A percentile compares a stretch with the other conserved stretches of the same genome.
phyloP scores from a whole-genome alignment of 495 filamentous ascomycete genomes.

The Penicillium flavigenum region DNA sequence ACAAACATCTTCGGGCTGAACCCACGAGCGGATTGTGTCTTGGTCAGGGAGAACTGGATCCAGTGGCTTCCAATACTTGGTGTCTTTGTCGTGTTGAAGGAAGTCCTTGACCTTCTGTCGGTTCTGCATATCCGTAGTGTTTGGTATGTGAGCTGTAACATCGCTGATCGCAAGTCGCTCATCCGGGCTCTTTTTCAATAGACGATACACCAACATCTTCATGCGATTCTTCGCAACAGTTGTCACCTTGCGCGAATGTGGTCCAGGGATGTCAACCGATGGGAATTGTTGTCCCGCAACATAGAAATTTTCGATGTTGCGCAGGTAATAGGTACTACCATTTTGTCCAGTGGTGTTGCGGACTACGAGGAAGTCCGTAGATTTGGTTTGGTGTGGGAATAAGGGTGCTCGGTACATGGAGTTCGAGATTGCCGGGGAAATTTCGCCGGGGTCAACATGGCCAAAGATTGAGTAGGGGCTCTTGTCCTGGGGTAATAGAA shows the following conservation, averaged over 20 bases:
- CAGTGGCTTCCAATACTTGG: constrained; percentile 79
- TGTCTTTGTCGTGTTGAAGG: constrained; percentile 78
- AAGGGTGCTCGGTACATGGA: constrained; percentile 92
- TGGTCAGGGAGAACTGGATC: constrained; percentile 72
- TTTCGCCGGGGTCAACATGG: constrained; percentile 84
- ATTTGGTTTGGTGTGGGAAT: constrained; percentile 77
- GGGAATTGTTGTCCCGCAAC: constrained; percentile 91
- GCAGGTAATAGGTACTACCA: constrained; percentile 74
- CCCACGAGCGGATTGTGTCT: constrained; percentile 73
- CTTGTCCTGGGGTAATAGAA: constrained; percentile 88
- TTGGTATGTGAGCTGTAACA: constrained; percentile 84
- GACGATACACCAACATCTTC: constrained; percentile 89
- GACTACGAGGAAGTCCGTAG: constrained; percentile 84
- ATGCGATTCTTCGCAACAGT: constrained; percentile 92
- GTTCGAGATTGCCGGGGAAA: constrained; percentile 86
- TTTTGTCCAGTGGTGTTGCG: constrained; percentile 70
- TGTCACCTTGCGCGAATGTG: constrained; percentile 90
- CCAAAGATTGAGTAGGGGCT: constrained; percentile 96
- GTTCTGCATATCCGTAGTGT: constrained; percentile 90
- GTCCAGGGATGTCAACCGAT: constrained; percentile 85
- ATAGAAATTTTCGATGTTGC: constrained; percentile 85
- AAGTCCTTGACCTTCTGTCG: constrained; percentile 97
- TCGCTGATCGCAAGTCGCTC: constrained; percentile 68
- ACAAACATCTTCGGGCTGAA: constrained; percentile 94
- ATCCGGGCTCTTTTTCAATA: constrained; percentile 71